Percentiles rank a stretch among this genome's conserved stretches.
phyloP scores from a whole-genome alignment of 371 early-diverging fungal species.

The Rhizopus microsporus region DNA sequence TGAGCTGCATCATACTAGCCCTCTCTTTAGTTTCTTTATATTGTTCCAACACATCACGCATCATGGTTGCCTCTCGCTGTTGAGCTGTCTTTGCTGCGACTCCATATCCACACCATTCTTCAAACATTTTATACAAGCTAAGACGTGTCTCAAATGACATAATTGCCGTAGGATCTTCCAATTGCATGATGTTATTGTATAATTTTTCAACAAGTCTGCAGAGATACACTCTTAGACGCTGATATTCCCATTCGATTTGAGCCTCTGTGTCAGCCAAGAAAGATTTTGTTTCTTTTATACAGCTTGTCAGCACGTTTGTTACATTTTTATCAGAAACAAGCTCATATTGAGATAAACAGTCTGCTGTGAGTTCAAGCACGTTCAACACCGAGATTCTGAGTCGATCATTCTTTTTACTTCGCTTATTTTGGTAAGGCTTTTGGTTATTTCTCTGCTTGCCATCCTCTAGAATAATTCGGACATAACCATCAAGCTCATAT shows the following conservation, averaged over 20 bases:
- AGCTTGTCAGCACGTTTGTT: conserved; percentile 65
- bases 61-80: conserved; percentile 77
- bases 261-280: conserved; percentile 74
- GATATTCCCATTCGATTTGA: conserved; percentile 87
- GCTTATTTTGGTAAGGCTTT: conserved; percentile 62
- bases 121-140: conserved; percentile 81
- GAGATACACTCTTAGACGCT: conserved; percentile 82
- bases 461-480: conserved; percentile 71
- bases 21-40: conserved; percentile 74
- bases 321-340: conserved; percentile 65
- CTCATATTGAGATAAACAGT: conserved; percentile 59
- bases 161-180: conserved; percentile 48
- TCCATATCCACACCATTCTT: conserved; percentile 94
- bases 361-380: conserved; percentile 71
- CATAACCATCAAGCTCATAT: conserved; percentile 66
- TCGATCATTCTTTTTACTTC: conserved; percentile 70
- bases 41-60: conserved; percentile 72
- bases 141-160: conserved; percentile 83
- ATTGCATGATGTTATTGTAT: conserved; percentile 65
- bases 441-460: conserved; percentile 56
- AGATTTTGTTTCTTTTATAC: conserved; percentile 71
- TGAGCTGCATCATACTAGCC: conserved; percentile 56
- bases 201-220: conserved; percentile 84
- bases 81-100: conserved; percentile 58
- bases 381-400: conserved; percentile 77